Evolutionary conservation across 805 yeast species (phyloP).

Genomic region (Maudiozyma turicensis): DNA sequence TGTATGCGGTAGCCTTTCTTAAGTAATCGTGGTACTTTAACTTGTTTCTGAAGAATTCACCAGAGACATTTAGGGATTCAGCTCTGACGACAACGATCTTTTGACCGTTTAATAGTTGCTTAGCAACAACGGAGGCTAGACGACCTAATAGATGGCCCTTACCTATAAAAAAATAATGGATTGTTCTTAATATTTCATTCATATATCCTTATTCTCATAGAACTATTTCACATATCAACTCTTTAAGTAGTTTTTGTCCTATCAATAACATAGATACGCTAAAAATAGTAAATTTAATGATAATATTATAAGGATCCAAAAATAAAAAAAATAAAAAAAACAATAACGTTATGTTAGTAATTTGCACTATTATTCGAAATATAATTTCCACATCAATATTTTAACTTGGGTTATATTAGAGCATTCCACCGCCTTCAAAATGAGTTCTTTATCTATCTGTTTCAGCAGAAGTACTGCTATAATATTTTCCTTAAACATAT

Average conservation of each 20-base stretch:
- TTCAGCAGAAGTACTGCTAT: not conserved
- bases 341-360: not conserved
- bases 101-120: constrained; percentile 97
- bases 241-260: not conserved
- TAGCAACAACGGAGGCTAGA: constrained; percentile 97
- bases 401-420: no score
- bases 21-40: constrained; percentile 99
- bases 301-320: not conserved
- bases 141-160: constrained; percentile 99
- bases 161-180: constrained; percentile 33
- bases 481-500: not conserved
- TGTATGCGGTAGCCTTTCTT: constrained; percentile 98
- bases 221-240: not conserved
- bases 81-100: constrained; percentile 95
- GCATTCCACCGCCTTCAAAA: not conserved
- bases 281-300: no score
- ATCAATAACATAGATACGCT: no score
- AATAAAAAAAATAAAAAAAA: not conserved
- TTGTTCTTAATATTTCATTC: not conserved
- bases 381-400: no score
- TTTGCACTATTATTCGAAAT: not conserved
- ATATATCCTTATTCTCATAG: not conserved
- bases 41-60: constrained; percentile 99
- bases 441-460: not conserved
- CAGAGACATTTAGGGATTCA: constrained; percentile 97